Percentiles rank a stretch among this genome's conserved stretches.
These are phyloP conservation scores for Alternaria sp. DNA, from an alignment of 2,329 filamentous ascomycete genomes.

Conservation along the genomic window DNA sequence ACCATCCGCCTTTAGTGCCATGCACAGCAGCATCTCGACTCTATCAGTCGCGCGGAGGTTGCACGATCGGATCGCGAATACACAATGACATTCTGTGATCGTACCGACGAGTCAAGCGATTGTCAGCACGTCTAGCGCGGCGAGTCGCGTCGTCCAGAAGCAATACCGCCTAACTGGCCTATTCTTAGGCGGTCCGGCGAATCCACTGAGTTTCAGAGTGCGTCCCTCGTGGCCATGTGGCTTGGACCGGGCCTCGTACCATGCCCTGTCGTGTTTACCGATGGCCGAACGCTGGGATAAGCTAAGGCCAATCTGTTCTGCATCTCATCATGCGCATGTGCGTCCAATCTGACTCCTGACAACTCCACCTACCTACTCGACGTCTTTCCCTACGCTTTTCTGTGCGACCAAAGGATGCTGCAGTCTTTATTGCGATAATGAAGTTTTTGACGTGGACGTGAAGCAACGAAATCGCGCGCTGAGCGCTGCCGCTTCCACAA, in stretches of 20 bases:
- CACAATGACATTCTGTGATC: background rate
- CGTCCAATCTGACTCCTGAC: conserved; percentile 3
- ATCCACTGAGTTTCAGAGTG: conserved; percentile 10
- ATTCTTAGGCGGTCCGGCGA: conserved; percentile 7
- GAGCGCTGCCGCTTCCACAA: conserved; percentile 12
- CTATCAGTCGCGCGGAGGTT: background rate
- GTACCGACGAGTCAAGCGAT: conserved; percentile 7
- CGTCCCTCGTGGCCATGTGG: conserved; percentile 13
- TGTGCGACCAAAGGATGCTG: conserved; percentile 18
- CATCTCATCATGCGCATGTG: conserved; percentile 15
- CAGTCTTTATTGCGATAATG: conserved; percentile 16
- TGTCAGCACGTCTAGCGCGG: conserved; percentile 6
- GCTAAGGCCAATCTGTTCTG: conserved; percentile 12
- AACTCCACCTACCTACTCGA: conserved; percentile 7
- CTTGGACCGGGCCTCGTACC: conserved; percentile 6
- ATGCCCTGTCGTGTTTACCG: conserved; percentile 12
- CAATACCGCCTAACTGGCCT: background rate
- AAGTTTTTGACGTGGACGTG: conserved; percentile 15
- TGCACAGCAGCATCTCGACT: background rate
- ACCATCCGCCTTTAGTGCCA: background rate
- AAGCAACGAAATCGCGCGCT: conserved; percentile 24
- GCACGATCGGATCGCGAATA: conserved; percentile 2
- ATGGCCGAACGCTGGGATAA: conserved; percentile 13
- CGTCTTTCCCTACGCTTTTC: conserved; percentile 1
- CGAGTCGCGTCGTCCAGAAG: conserved; percentile 3